Evolutionary conservation across 192 early-diverging fungal species (phyloP).

Genomic region (Backusella parvicylindrica): DNA sequence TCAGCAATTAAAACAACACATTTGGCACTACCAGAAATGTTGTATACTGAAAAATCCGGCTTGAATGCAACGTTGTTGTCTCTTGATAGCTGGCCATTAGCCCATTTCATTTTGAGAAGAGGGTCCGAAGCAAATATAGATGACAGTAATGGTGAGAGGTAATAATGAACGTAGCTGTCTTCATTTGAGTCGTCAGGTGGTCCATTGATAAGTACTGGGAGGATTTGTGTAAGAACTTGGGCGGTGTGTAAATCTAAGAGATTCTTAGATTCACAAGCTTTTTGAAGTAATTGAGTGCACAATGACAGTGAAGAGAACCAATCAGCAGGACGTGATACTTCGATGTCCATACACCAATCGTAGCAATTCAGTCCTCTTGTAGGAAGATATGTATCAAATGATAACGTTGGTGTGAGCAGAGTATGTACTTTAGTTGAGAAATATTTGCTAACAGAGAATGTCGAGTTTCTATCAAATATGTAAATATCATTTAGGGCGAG

Average conservation of each 20-base stretch:
- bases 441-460: constrained; percentile 11
- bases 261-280: constrained; percentile 1
- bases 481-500: constrained; percentile 12
- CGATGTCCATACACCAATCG: neutral
- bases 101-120: constrained; percentile 7
- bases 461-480: constrained; percentile 1
- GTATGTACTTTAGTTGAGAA: neutral
- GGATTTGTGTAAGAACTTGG: constrained; percentile 8
- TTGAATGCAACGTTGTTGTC: neutral
- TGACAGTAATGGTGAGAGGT: neutral
- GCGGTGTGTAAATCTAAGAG: constrained; percentile 6
- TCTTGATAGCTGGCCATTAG: neutral
- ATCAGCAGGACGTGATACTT: neutral
- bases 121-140: neutral
- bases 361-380: neutral
- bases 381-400: constrained; percentile 3
- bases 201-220: neutral
- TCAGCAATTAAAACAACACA: neutral
- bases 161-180: constrained; percentile 3
- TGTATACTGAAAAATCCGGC: constrained; percentile 8
- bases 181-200: constrained; percentile 4
- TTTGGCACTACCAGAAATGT: neutral
- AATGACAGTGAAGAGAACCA: neutral
- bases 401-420: neutral
- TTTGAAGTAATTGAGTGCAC: neutral